phyloP scores from a whole-genome alignment of 805 yeast genomes.

The Yarrowia keelungensis region DNA sequence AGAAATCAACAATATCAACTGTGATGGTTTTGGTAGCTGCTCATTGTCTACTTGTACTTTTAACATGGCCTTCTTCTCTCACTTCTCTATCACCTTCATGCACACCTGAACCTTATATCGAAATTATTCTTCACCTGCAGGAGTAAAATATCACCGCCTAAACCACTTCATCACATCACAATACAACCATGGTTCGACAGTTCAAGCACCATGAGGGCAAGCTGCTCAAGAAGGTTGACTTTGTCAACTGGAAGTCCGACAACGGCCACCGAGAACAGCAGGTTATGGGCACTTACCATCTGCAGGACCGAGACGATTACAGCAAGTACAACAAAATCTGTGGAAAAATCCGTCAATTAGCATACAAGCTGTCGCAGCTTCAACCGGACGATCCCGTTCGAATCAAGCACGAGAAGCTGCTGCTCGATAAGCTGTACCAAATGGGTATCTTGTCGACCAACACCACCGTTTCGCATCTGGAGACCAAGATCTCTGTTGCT shows the following conservation, averaged over 20 bases:
- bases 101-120: constrained; percentile 5
- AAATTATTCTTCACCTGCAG: constrained; percentile 16
- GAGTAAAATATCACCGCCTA: not conserved
- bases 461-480: constrained; percentile 88
- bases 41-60: too few species aligned
- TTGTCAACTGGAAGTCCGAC: constrained; percentile 97
- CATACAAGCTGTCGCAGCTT: constrained; percentile 81
- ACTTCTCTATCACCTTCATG: not conserved
- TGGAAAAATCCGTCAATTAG: constrained; percentile 87
- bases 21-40: too few species aligned
- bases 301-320: constrained; percentile 94
- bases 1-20: too few species aligned
- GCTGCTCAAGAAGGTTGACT: constrained; percentile 92
- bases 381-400: constrained; percentile 89
- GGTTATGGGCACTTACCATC: constrained; percentile 92
- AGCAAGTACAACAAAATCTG: constrained; percentile 91
- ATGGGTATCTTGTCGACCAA: constrained; percentile 88
- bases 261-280: constrained; percentile 94
- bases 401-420: constrained; percentile 82
- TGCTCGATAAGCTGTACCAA: constrained; percentile 82
- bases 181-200: constrained; percentile 55
- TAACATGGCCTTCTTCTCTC: too few species aligned
- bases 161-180: not conserved
- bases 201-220: constrained; percentile 95
- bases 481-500: constrained; percentile 89